Evolutionary conservation across 176 grass and related monocot species (phyloP).

Genomic region (Carex kokanica): DNA sequence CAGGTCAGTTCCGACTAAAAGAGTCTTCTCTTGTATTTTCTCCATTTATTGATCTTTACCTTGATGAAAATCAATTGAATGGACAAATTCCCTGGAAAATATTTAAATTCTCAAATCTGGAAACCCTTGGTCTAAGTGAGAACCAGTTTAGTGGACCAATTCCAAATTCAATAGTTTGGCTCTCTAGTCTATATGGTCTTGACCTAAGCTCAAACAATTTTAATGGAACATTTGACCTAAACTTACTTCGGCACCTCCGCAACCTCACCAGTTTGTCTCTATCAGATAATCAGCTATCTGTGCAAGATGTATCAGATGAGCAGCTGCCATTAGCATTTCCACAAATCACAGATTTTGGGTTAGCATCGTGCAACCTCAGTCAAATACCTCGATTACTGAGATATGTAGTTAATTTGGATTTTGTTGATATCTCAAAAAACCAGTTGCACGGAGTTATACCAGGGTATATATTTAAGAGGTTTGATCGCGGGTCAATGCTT

Average conservation of each 20-base stretch:
- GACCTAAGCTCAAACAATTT: constrained; percentile 8
- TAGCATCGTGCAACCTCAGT: constrained; percentile 34
- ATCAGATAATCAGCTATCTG: constrained; percentile 20
- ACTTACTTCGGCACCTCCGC: background rate
- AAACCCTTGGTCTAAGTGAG: background rate
- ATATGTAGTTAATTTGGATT: background rate
- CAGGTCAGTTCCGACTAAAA: background rate
- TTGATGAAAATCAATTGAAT: background rate
- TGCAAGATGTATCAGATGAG: background rate
- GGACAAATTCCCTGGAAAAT: background rate
- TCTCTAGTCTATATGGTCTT: background rate
- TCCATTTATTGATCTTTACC: too few species aligned
- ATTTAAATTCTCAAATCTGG: background rate
- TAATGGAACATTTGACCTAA: constrained; percentile 19
- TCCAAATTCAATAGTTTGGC: constrained; percentile 27
- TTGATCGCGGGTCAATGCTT: background rate
- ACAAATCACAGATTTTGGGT: accelerated
- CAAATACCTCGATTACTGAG: constrained; percentile 18
- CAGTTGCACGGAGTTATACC: constrained; percentile 29
- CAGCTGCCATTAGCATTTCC: background rate
- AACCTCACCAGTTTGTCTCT: background rate
- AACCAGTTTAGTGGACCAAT: constrained; percentile 26
- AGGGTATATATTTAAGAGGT: constrained; percentile 25
- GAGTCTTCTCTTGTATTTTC: too few species aligned
- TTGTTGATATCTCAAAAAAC: constrained; percentile 31